phyloP scores from a whole-genome alignment of 1,284 basidiomycete species.

The Termitomyces sp. region DNA sequence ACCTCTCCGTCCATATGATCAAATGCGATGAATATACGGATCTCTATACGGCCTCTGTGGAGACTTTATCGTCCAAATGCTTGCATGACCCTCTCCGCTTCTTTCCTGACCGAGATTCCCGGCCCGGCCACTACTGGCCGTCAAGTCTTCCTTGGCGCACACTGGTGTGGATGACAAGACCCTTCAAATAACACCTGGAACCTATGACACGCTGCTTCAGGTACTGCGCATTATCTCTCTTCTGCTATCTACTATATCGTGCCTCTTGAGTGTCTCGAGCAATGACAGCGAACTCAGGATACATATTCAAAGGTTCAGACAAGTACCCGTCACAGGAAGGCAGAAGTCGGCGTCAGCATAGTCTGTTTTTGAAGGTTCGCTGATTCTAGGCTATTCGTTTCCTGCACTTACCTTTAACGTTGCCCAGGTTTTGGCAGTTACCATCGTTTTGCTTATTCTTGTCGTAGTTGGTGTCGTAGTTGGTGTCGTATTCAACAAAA shows the following conservation, averaged over 20 bases:
- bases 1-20: background rate
- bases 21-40: background rate
- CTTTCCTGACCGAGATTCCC: conserved; percentile 2
- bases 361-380: background rate
- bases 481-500: conserved; percentile 47
- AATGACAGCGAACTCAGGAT: background rate
- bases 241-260: background rate
- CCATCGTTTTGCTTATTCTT: conserved; percentile 39
- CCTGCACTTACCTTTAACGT: background rate
- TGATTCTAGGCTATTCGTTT: too few species aligned
- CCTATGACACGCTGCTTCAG: background rate
- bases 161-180: background rate
- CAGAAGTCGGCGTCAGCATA: background rate
- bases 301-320: background rate
- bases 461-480: conserved; percentile 40
- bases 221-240: background rate
- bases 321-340: background rate
- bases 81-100: background rate
- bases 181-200: conserved; percentile 3
- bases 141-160: conserved; percentile 2
- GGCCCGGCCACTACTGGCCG: background rate
- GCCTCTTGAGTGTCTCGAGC: background rate
- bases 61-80: background rate
- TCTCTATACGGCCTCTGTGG: background rate
- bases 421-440: conserved; percentile 40